phyloP scores from a whole-genome alignment of 768 basidiomycete genomes.

The Kwoniella dejecticola region DNA sequence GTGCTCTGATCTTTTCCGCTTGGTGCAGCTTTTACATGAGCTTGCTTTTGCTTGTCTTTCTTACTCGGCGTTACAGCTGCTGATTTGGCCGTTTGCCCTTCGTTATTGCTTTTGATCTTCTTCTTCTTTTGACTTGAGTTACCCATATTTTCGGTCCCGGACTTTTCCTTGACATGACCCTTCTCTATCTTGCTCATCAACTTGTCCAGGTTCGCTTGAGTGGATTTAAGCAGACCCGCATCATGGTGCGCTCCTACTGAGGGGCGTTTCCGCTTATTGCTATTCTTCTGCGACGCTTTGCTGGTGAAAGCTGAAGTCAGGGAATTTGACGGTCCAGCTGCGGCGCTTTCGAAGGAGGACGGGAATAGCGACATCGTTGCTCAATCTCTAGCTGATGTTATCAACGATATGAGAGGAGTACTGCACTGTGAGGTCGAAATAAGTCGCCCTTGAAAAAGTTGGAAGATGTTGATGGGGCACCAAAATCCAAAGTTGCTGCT shows the following conservation, averaged over 20 bases:
- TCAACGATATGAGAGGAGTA: too few species aligned
- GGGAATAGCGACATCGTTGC: conserved; percentile 43
- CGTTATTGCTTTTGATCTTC: neutral
- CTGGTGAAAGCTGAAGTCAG: conserved; percentile 1
- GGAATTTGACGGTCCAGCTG: conserved; percentile 24
- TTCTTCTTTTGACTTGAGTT: conserved; percentile 23
- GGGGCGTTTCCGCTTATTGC: conserved; percentile 43
- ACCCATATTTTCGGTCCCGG: conserved; percentile 35
- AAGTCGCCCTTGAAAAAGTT: neutral
- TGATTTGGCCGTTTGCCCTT: neutral
- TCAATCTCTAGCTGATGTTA: neutral
- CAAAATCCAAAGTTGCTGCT: neutral
- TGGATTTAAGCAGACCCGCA: conserved; percentile 18
- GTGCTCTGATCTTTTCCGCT: neutral
- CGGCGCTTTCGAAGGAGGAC: conserved; percentile 36
- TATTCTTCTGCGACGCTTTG: conserved; percentile 9
- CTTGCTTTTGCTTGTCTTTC: conserved; percentile 11
- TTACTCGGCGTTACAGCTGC: conserved; percentile 1
- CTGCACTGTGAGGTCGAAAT: neutral
- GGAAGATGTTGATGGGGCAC: neutral
- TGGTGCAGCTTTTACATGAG: too few species aligned
- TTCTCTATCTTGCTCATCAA: conserved; percentile 49
- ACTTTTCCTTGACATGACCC: conserved; percentile 29
- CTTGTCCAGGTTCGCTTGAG: conserved; percentile 50
- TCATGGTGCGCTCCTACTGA: conserved; percentile 21